Evolutionary conservation across 2,329 filamentous ascomycete genomes (phyloP).

Genomic region (Cordyceps javanica): DNA sequence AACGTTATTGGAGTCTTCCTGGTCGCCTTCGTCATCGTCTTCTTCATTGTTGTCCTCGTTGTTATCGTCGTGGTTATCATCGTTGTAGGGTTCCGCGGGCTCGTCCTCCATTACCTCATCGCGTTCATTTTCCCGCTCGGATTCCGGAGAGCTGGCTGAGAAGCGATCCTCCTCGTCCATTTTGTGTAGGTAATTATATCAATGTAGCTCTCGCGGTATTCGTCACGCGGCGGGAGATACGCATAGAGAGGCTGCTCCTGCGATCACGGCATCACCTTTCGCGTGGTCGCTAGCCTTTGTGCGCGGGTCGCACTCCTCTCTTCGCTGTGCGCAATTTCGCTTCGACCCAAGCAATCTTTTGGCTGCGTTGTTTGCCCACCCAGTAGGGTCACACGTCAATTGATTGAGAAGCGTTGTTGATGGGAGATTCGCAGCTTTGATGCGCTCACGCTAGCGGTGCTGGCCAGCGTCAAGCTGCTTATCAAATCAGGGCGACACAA

Average conservation of each 20-base stretch:
- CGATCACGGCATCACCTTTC: not conserved
- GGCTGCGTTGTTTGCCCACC: too few relatives aligned
- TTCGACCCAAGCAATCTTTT: not conserved
- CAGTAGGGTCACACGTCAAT: not conserved
- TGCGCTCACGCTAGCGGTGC: not conserved
- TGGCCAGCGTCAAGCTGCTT: not conserved
- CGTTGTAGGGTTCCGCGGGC: constrained; percentile 28
- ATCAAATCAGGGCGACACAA: not conserved
- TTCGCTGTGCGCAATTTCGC: not conserved
- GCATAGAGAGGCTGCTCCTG: not conserved
- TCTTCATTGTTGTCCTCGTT: constrained; percentile 31
- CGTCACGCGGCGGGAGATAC: not conserved
- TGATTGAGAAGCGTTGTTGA: not conserved
- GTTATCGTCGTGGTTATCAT: constrained; percentile 35
- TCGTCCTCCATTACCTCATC: constrained; percentile 17
- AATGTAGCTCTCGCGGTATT: not conserved
- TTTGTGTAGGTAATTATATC: not conserved
- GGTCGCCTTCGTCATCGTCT: constrained; percentile 29
- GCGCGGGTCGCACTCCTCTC: not conserved
- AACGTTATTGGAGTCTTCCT: constrained; percentile 31
- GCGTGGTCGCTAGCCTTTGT: not conserved
- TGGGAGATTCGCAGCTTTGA: not conserved
- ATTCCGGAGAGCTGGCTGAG: constrained; percentile 26
- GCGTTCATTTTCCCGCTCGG: constrained; percentile 27
- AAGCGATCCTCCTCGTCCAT: constrained; percentile 30